Conservation (phyloP, 2,329 filamentous ascomycete genomes). For the Orbilia ellipsospora region DNA sequence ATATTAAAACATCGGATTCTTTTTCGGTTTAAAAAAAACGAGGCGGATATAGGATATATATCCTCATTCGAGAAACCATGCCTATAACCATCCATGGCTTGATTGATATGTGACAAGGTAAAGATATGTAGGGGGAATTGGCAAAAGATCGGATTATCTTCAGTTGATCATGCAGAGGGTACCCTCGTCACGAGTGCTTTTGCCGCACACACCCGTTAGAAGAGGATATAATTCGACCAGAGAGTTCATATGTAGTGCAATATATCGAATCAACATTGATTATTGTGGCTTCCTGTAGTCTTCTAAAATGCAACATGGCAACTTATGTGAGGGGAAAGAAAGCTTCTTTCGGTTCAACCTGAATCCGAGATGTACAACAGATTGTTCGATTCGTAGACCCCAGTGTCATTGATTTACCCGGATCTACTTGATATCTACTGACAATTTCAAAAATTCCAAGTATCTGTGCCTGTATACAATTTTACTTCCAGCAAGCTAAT, state of each 20-base stretch:
- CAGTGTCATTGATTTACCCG: constrained; percentile 24
- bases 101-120: neutral
- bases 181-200: constrained; percentile 47
- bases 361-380: neutral
- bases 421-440: neutral
- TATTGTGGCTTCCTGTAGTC: too few relatives aligned
- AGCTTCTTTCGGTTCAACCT: too few relatives aligned
- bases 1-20: constrained; percentile 27
- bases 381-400: neutral
- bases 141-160: neutral
- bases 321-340: too few relatives aligned
- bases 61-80: neutral
- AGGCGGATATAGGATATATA: neutral
- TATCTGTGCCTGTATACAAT: too few relatives aligned
- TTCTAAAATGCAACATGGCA: too few relatives aligned
- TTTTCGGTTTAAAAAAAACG: neutral
- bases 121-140: too few relatives aligned
- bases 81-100: neutral
- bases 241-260: too few relatives aligned
- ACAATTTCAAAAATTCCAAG: too few relatives aligned
- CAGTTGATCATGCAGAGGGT: constrained; percentile 5
- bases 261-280: too few relatives aligned
- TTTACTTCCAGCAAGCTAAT: too few relatives aligned
- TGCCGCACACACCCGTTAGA: constrained; percentile 43
- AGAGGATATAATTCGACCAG: too few relatives aligned